Conservation (phyloP, 495 filamentous ascomycete genomes). For the Geopyxis carbonaria region DNA sequence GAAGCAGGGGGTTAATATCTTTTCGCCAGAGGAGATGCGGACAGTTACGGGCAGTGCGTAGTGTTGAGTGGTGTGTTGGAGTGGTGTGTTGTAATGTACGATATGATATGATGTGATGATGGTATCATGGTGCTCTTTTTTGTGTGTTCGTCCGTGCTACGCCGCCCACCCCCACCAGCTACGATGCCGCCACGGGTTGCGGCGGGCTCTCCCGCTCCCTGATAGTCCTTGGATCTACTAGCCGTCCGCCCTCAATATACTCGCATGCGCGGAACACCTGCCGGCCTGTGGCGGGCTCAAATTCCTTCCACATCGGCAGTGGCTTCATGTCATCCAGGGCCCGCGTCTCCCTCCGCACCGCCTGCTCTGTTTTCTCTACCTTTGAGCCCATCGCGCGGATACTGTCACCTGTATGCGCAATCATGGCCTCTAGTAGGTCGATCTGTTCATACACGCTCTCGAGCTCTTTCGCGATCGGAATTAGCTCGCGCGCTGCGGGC, state of each 20-base stretch:
- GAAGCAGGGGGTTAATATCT: slow-evolving; percentile 38
- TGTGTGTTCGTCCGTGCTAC: neutral
- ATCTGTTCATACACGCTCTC: slow-evolving; percentile 23
- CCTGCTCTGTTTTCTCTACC: slow-evolving; percentile 21
- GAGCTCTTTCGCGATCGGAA: slow-evolving; percentile 21
- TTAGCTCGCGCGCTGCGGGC: slow-evolving; percentile 18
- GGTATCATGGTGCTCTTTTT: neutral
- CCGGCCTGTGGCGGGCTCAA: slow-evolving; percentile 4
- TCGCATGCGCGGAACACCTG: slow-evolving; percentile 17
- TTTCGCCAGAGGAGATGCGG: slow-evolving; percentile 17
- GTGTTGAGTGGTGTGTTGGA: no score
- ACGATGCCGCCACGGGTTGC: neutral
- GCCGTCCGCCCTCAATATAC: slow-evolving; percentile 19
- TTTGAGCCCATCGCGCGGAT: slow-evolving; percentile 22
- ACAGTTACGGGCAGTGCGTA: no score
- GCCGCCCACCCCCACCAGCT: neutral
- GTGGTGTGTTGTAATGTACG: neutral
- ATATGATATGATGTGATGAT: neutral
- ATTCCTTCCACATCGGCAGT: slow-evolving; percentile 20
- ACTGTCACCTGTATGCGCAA: slow-evolving; percentile 17
- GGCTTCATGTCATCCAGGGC: slow-evolving; percentile 21
- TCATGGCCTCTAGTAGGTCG: slow-evolving; percentile 20
- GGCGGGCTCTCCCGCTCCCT: no score
- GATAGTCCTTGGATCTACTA: slow-evolving; percentile 13
- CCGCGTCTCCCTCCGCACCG: slow-evolving; percentile 20